Evolutionary conservation across 108 stramenopile genomes (phyloP).

Genomic region (Conticribra weissflogii): DNA sequence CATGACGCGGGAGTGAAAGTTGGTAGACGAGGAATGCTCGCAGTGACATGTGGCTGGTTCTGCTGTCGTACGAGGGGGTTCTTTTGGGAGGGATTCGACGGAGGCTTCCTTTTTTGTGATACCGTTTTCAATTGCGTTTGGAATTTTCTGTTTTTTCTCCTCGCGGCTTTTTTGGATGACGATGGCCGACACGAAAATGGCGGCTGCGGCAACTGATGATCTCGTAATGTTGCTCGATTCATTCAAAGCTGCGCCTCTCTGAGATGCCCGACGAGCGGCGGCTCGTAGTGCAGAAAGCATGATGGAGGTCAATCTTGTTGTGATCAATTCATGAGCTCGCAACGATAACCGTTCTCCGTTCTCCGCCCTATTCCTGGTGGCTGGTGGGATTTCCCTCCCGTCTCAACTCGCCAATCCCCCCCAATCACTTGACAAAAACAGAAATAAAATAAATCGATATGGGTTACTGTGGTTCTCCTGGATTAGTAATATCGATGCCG

Average conservation of each 20-base stretch:
- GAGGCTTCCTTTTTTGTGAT: no score
- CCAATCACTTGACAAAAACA: no score
- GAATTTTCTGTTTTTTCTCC: background rate
- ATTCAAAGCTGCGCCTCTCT: background rate
- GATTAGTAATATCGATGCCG: no score
- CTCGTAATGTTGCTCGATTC: background rate
- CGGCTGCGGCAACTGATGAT: conserved; percentile 9
- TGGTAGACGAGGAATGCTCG: conserved; percentile 8
- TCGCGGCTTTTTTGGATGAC: background rate
- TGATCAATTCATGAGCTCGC: background rate
- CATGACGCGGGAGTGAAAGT: background rate
- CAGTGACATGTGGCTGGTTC: conserved; percentile 9
- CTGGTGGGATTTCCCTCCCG: no score
- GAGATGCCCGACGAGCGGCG: conserved; percentile 8
- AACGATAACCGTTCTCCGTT: no score
- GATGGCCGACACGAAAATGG: conserved; percentile 11
- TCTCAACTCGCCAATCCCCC: no score
- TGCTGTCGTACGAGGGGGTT: no score
- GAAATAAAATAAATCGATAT: no score
- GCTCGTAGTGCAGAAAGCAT: conserved; percentile 21
- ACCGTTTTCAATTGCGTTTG: conserved; percentile 3
- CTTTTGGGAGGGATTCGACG: no score
- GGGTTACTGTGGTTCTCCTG: no score
- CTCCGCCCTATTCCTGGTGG: no score
- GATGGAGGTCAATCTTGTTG: background rate